Conservation (phyloP, 2,329 filamentous ascomycete species). For the Xylariomycetidae sp. region DNA sequence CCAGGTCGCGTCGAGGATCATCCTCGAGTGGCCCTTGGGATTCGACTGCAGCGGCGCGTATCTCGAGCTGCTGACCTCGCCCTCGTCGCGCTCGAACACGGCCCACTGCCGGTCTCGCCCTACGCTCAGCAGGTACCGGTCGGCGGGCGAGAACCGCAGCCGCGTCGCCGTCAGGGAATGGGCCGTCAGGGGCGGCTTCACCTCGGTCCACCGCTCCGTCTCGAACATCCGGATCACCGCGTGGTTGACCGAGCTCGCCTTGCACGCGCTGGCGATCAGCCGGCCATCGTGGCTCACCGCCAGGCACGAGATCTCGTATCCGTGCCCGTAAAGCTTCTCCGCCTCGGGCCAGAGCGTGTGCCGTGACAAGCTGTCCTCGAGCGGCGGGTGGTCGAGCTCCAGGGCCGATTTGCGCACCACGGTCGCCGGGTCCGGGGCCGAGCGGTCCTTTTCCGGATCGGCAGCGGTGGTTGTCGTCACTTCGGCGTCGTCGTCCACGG, state of each 20-base stretch:
- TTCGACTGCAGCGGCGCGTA: conserved; percentile 63
- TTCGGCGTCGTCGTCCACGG: conserved; percentile 38
- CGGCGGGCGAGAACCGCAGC: conserved; percentile 73
- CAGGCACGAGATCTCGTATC: conserved; percentile 90
- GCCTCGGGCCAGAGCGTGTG: conserved; percentile 93
- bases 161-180: conserved; percentile 84
- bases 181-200: conserved; percentile 75
- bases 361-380: conserved; percentile 84
- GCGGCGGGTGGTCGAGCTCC: conserved; percentile 67
- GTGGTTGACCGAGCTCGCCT: conserved; percentile 87
- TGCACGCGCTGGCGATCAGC: conserved; percentile 86
- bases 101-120: conserved; percentile 90
- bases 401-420: conserved; percentile 57
- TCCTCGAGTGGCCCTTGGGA: conserved; percentile 81
- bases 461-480: conserved; percentile 17
- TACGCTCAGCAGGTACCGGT: conserved; percentile 75
- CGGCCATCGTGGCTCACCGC: conserved; percentile 70
- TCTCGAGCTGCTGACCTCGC: conserved; percentile 12
- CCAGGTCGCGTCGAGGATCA: conserved; percentile 91
- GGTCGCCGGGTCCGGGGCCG: conserved; percentile 51
- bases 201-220: conserved; percentile 79
- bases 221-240: conserved; percentile 92
- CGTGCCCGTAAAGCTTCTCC: conserved; percentile 96
- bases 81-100: conserved; percentile 56
- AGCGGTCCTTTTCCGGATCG: conserved; percentile 44